Base-by-base conservation (phyloP, 192 early-diverging fungal species). In the Coemansia sp. region DNA sequence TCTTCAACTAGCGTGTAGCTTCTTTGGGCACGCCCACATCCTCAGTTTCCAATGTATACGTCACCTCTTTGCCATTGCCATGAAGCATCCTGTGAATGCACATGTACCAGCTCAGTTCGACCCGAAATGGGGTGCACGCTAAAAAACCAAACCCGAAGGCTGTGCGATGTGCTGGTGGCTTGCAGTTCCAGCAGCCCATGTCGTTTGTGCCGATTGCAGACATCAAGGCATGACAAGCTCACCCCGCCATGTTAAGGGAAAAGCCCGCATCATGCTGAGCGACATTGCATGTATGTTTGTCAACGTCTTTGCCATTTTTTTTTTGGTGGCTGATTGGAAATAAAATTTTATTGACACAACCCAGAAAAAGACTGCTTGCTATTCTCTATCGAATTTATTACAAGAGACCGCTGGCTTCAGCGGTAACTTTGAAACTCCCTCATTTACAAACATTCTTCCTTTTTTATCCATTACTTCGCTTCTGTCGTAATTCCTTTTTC, bases 1-100 rank as follows among this genome's bases (percentile, higher is more conserved):
- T 95, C 88, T 95, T 90, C 85, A 93, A 75, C 68, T 83, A 71
- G 73, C 35, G 34, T 56, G 7, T 34, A 12, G 38, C 33, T 62
- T 55, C 20, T 6, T 21, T 48, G 4, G 52, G 36, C n/a, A 30
- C 30, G 1, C 30, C 3, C 30, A 30, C 30, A 30, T 61, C 35
- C 57, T 55, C 53, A 6, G 14, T 34, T 18, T 64, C 3, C 20
- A 52, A 64, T 64, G 49, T 64, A 63, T 59, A 59, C 57, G 57
- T 59, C 57, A 59, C 10, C 57, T 53, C 16, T 33, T 30, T 33
- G 14, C 20, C 26, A 10, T 30, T 30, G 30, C 30, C 30, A 30
- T 3, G 30, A 56, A 20, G 20, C 20, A 21, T 56, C 39, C 2
- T 12, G 12, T 41, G 12, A 5, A 5, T 41, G 23, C 10, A 3